Conservation (phyloP, 2,329 filamentous ascomycete genomes). For the Sclerotinia sclerotiorum region DNA sequence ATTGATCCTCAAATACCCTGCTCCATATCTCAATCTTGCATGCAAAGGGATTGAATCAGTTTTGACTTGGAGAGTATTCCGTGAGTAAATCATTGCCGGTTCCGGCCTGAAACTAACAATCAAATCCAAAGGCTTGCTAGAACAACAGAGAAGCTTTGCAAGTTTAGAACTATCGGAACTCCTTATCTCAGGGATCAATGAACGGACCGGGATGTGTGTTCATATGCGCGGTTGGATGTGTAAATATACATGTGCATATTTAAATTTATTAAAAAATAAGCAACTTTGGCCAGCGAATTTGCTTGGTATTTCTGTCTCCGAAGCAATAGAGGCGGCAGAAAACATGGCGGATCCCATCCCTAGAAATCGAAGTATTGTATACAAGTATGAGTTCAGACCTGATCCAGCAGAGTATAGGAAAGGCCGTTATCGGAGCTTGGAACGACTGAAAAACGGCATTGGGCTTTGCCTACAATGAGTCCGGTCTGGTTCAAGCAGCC, state of each 20-base stretch:
- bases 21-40: conserved; percentile 21
- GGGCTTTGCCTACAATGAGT: conserved; percentile 25
- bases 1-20: conserved; percentile 24
- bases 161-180: conserved; percentile 22
- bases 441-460: conserved; percentile 17
- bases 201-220: conserved; percentile 20
- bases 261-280: conserved; percentile 16
- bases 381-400: conserved; percentile 17
- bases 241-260: conserved; percentile 25
- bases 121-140: conserved; percentile 19
- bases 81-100: conserved; percentile 14
- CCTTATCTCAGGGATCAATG: conserved; percentile 24
- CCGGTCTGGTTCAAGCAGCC: conserved; percentile 22
- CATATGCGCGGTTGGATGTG: conserved; percentile 19
- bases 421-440: conserved; percentile 15
- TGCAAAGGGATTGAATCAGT: conserved; percentile 25
- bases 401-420: conserved; percentile 21
- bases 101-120: conserved; percentile 16
- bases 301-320: conserved; percentile 2
- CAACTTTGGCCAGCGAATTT: conserved; percentile 21
- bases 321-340: conserved; percentile 24
- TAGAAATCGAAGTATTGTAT: conserved; percentile 20
- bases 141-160: conserved; percentile 25
- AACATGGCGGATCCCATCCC: conserved; percentile 24
- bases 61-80: conserved; percentile 24